A percentile compares a stretch with the other conserved stretches of the same genome.
Evolutionary conservation across 176 grass and related monocot species (phyloP).

Genomic region (Eremochloa ophiuroides): DNA sequence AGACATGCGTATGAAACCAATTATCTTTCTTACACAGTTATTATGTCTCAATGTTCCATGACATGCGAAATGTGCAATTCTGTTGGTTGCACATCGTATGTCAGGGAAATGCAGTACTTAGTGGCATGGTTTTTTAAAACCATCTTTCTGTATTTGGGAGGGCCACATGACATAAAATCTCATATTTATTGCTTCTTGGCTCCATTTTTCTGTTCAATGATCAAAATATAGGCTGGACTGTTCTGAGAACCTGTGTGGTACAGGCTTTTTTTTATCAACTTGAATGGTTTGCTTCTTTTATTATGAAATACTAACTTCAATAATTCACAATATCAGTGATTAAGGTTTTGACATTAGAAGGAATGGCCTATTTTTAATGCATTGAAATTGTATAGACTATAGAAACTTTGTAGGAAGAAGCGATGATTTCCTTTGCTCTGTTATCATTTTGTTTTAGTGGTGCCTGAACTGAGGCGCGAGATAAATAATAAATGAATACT

Average conservation of each 20-base stretch:
- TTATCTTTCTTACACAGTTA: not conserved
- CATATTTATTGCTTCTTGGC: not conserved
- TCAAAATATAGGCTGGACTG: not conserved
- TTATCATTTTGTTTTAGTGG: not conserved
- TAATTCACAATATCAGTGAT: not conserved
- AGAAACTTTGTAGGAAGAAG: not conserved
- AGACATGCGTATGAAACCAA: too few species aligned
- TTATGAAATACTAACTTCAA: not conserved
- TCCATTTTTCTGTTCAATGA: not conserved
- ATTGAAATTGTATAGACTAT: not conserved
- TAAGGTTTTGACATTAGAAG: not conserved
- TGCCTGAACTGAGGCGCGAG: not conserved
- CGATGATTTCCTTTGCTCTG: not conserved
- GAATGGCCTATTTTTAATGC: not conserved
- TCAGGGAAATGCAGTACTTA: not conserved
- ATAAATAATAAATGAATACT: not conserved
- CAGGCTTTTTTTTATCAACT: not conserved
- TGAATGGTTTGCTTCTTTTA: not conserved
- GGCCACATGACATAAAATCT: not conserved
- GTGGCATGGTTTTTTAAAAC: not conserved
- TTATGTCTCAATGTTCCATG: not conserved
- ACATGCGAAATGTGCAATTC: slow-evolving; percentile 1
- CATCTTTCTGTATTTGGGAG: not conserved
- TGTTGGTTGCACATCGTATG: not conserved
- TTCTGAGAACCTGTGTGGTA: not conserved